A percentile compares a stretch with the other conserved stretches of the same genome.
These are phyloP conservation scores for Rutstroemia sp. DNA, from an alignment of 2,329 filamentous ascomycete species.

Conservation along the genomic window DNA sequence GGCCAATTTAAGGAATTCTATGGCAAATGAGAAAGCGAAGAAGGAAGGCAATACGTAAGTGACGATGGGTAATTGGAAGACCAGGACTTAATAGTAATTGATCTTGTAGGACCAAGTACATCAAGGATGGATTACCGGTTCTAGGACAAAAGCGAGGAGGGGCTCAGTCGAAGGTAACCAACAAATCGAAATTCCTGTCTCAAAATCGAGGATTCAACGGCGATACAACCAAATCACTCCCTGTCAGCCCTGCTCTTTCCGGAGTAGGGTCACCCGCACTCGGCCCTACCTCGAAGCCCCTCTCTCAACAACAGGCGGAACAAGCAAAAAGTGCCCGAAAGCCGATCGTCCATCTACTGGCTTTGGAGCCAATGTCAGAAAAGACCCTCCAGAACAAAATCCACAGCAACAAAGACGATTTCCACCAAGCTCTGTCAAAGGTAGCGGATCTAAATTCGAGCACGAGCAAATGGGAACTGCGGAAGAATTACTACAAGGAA, in stretches of 20 bases:
- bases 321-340: conserved; percentile 45
- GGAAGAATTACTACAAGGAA: conserved; percentile 54
- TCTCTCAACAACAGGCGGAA: conserved; percentile 45
- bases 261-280: conserved; percentile 47
- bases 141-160: conserved; percentile 18
- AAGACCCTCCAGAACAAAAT: conserved; percentile 45
- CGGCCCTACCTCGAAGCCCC: conserved; percentile 41
- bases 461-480: conserved; percentile 46
- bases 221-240: conserved; percentile 33
- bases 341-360: conserved; percentile 54
- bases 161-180: conserved; percentile 16
- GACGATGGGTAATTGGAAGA: conserved; percentile 10
- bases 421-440: conserved; percentile 48
- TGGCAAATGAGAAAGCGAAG: conserved; percentile 37
- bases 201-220: conserved; percentile 18
- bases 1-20: conserved; percentile 40
- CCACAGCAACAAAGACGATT: conserved; percentile 43
- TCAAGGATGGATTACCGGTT: conserved; percentile 27
- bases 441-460: conserved; percentile 44
- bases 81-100: conserved; percentile 23
- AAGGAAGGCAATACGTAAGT: conserved; percentile 41
- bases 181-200: conserved; percentile 23
- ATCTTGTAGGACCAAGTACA: conserved; percentile 33
- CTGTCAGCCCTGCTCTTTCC: conserved; percentile 49
- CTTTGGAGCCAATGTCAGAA: conserved; percentile 44